Evolutionary conservation across 768 basidiomycete species (phyloP), one percentile per base, ranked within the genome.

Genomic region (Tylopilus cervinicoccineus): DNA sequence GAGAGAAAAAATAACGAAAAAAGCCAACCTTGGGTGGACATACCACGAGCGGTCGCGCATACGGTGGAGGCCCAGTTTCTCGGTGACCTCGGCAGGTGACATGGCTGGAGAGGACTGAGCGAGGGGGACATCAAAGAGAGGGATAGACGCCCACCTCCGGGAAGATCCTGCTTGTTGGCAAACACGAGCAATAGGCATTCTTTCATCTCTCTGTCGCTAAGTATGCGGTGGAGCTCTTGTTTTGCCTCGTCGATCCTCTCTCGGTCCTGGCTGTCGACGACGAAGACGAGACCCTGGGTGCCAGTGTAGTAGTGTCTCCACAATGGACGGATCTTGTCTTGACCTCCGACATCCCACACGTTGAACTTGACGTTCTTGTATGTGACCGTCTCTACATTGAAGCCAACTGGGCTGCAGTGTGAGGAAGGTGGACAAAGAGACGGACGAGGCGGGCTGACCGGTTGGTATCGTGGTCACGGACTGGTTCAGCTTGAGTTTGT

Each of bases 241-340:
- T 93, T 88, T 31, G 95, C 95, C 71, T 98, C 95, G 66, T 97
- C 93, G 62, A 98, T 87, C 51, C 95, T 82, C 61, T 95, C 93
- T 51, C 90, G 75, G 69, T 98, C 95, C 63, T 93, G 90, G 54
- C 92, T 94, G 72, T 98, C 95, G 49, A 98, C 93, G 48, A 98
- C 95, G 65, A 96, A 98, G 47, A 98, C 94, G 54, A 98, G 83
- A 48, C 94, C 95, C 72, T 98, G 95, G 2, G 95, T 98, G 52
- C 95, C 95, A 12, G 95, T 97, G 74, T 97, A 98, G 71, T 98
- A 98, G 71, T 98, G 95, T 72, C 95, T 80, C 95, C 95, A 98
- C 34, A 98, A 76, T 22, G 95, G 95, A 43, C 95, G 80, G 64
- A 98, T 98, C 79, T 98, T 98, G 76, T 98, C 95, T 72, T 98